Percentiles rank a stretch among this genome's conserved stretches.
Conservation (phyloP, 2,329 filamentous ascomycete species). For the Pseudonectria buxi region DNA sequence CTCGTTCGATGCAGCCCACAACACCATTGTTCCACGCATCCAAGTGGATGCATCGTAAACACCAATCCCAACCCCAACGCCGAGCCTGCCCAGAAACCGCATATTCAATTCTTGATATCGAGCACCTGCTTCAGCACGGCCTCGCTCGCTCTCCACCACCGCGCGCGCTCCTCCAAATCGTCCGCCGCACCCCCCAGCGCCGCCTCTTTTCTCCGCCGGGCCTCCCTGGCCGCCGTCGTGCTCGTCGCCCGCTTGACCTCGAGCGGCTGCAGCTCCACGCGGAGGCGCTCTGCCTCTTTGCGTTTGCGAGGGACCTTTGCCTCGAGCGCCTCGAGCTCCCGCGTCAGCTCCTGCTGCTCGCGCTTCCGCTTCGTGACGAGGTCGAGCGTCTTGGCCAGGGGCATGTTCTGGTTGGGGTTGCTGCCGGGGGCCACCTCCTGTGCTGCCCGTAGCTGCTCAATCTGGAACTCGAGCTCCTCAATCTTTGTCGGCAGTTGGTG, state of each 20-base stretch:
- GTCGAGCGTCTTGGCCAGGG: constrained; percentile 49
- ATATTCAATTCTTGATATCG: constrained; percentile 41
- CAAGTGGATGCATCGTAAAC: too few relatives aligned
- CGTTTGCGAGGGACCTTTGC: constrained; percentile 57
- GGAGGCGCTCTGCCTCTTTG: constrained; percentile 60
- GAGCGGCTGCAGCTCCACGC: constrained; percentile 60
- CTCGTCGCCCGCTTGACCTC: constrained; percentile 61
- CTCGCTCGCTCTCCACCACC: constrained; percentile 70
- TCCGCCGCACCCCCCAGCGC: constrained; percentile 60
- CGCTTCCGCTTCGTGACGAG: constrained; percentile 45
- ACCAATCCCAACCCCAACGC: neutral
- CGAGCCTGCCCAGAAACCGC: constrained; percentile 2
- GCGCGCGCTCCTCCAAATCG: constrained; percentile 66
- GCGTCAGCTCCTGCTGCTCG: constrained; percentile 50
- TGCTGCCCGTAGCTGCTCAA: constrained; percentile 37
- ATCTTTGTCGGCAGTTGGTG: constrained; percentile 46
- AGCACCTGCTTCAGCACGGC: constrained; percentile 55
- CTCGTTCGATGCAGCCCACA: too few relatives aligned
- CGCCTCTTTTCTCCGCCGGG: constrained; percentile 59
- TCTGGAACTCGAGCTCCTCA: constrained; percentile 39
- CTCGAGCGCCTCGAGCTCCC: constrained; percentile 57
- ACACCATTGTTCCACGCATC: too few relatives aligned
- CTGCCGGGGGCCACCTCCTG: constrained; percentile 27
- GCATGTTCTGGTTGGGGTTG: constrained; percentile 45
- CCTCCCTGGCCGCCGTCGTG: constrained; percentile 62